phyloP scores from a whole-genome alignment of 441 rosid species.

The Mallotus japonicus region DNA sequence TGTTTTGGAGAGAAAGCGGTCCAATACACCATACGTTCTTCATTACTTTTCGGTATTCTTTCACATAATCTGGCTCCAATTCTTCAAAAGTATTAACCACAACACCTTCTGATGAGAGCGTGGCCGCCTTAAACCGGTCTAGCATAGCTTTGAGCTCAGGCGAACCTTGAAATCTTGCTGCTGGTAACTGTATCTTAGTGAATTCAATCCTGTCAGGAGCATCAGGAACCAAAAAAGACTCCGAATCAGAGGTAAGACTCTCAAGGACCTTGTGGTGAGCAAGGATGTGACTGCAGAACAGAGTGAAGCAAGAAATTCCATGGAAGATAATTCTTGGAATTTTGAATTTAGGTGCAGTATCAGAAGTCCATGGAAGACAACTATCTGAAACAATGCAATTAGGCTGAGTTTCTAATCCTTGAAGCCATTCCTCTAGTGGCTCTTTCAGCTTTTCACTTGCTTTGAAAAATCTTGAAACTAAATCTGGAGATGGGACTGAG shows the following conservation, averaged over 20 bases:
- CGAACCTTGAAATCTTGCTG: no score
- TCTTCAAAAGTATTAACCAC: slow-evolving; percentile 34
- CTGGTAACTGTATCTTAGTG: background rate
- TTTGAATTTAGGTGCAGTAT: slow-evolving; percentile 3
- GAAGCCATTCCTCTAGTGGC: background rate
- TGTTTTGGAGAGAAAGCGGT: slow-evolving; percentile 25
- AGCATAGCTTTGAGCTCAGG: background rate
- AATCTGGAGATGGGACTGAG: slow-evolving; percentile 2
- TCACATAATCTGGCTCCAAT: slow-evolving; percentile 24
- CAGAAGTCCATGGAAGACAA: slow-evolving; percentile 22
- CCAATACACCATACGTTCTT: slow-evolving; percentile 32
- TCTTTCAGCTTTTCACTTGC: no score
- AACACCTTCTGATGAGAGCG: slow-evolving; percentile 15
- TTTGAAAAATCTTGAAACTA: no score
- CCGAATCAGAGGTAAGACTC: background rate
- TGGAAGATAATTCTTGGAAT: slow-evolving; percentile 35
- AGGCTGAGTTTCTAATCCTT: background rate
- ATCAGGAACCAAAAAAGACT: background rate
- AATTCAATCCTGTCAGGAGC: background rate
- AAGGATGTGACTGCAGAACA: slow-evolving; percentile 10
- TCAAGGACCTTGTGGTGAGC: background rate
- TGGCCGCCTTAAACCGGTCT: background rate
- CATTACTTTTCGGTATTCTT: slow-evolving; percentile 14
- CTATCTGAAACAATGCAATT: slow-evolving; percentile 27
- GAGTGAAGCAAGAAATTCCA: slow-evolving; percentile 27